Percentiles rank a stretch among this genome's conserved stretches.
Evolutionary conservation across 2,329 filamentous ascomycete species (phyloP).

Genomic region (Camillea tinctor): DNA sequence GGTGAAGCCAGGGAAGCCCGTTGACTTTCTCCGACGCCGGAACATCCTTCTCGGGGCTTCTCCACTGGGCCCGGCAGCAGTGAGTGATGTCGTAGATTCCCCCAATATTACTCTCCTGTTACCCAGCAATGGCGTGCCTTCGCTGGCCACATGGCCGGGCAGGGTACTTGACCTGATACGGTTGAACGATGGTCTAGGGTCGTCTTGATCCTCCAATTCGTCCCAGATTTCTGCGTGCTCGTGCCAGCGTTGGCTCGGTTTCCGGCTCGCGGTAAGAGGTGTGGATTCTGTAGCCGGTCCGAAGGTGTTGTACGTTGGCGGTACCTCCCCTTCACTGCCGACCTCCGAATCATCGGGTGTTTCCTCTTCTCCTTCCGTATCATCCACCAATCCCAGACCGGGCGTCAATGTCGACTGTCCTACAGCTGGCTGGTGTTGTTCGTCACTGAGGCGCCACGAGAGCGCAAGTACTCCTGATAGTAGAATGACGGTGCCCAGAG

Average conservation of each 20-base stretch:
- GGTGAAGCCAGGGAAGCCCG: constrained; percentile 61
- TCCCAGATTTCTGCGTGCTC: constrained; percentile 84
- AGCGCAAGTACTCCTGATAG: constrained; percentile 85
- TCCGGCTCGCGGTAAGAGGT: constrained; percentile 41
- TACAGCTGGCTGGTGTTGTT: constrained; percentile 60
- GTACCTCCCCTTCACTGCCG: constrained; percentile 37
- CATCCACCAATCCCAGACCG: constrained; percentile 77
- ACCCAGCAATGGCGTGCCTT: constrained; percentile 40
- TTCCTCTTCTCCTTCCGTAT: constrained; percentile 61
- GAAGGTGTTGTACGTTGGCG: constrained; percentile 50
- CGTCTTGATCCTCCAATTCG: constrained; percentile 74
- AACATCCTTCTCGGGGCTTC: constrained; percentile 29
- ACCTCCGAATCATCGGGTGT: constrained; percentile 51
- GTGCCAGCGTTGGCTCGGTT: constrained; percentile 54
- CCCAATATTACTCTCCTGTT: constrained; percentile 24
- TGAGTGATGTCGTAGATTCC: constrained; percentile 27
- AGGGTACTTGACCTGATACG: constrained; percentile 50
- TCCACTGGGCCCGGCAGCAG: constrained; percentile 19
- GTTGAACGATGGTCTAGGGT: constrained; percentile 38
- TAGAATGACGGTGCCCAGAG: constrained; percentile 81
- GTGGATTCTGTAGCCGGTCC: constrained; percentile 38
- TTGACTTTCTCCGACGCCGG: constrained; percentile 55
- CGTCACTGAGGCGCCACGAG: constrained; percentile 88
- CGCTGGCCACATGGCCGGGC: constrained; percentile 36
- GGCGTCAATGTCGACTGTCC: constrained; percentile 73